phyloP scores from a whole-genome alignment of 345 rosid species.

The Salix caprea region DNA sequence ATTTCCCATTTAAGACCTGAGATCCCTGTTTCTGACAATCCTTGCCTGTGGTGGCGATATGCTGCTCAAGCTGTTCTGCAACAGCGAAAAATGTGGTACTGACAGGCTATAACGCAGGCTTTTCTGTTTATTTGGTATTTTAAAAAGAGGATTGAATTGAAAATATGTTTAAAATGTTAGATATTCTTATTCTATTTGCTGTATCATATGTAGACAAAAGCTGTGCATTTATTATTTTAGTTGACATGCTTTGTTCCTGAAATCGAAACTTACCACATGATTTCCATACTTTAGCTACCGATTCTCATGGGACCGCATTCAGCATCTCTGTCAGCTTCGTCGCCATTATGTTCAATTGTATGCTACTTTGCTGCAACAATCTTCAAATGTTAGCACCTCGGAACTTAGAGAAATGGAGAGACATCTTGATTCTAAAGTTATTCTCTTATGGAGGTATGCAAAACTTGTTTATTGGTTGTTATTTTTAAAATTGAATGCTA shows the following conservation, averaged over 20 bases:
- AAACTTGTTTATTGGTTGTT: neutral
- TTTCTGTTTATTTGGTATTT: neutral
- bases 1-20: constrained; percentile 85
- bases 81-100: constrained; percentile 80
- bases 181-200: neutral
- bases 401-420: constrained; percentile 86
- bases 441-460: constrained; percentile 89
- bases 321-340: constrained; percentile 76
- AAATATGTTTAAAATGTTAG: neutral
- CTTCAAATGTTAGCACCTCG: constrained; percentile 40
- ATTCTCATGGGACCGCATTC: constrained; percentile 87
- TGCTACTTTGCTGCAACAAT: constrained; percentile 70
- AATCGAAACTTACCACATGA: constrained; percentile 23
- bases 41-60: constrained; percentile 86
- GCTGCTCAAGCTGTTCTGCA: constrained; percentile 82
- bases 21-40: constrained; percentile 62
- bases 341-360: constrained; percentile 79
- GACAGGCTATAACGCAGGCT: neutral
- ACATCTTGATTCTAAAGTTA: constrained; percentile 90
- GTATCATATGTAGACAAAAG: neutral
- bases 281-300: constrained; percentile 53
- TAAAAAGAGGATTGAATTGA: neutral
- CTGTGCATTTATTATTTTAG: neutral
- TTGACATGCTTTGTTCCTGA: neutral
- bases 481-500: neutral